Base-by-base conservation (phyloP, 352 stramenopile genomes). In the Thalassiosira allenii region DNA sequence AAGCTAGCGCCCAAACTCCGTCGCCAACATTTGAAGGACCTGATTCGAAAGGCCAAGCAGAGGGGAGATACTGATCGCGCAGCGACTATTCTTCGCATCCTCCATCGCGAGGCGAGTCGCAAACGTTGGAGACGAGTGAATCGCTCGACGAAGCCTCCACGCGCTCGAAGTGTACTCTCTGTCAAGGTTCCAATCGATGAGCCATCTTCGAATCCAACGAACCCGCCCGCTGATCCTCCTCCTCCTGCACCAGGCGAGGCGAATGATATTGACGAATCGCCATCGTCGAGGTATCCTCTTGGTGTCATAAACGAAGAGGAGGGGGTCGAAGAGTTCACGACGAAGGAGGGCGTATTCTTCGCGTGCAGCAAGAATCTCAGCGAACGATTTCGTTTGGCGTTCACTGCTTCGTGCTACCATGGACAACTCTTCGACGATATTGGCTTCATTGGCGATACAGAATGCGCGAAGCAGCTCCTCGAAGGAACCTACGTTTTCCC, bases 401-500 rank as follows among this genome's bases (percentile, higher is more conserved):
- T 44, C 3, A 30, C 27, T 0, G 33, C 54, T 0, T 4, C 17
- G 0, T 32, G 33, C 6, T 4, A 29, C 12, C 12, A 3, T 59
- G 56, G 29, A 44, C 9, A 5, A 4, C 25, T 70, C 12, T 30
- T 33, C 17, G 2, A 53, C 1, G 41, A 40, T 17, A 23, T 70
- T 1, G 43, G 61, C 1, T 25, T 44, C 1, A 29, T 44, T 14
- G 61, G 23, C 0, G 30, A 56, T 0, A 56, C 41, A 2, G 30
- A 23, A 6, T 25, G 20, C 2, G 41, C 51, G 20, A 9, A 34
- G 30, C 20, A 57, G n/a, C 56, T 79, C 27, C 52, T 79, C 0
- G 33, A 66, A 1, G 61, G 61, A 5, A 66, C 25, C 0, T 79
- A 67, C 29, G 22, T 32, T 0, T 73, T 61, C 56, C 70, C 70